Conservation (phyloP, 2,329 filamentous ascomycete species). For the Blastomyces silverae region DNA sequence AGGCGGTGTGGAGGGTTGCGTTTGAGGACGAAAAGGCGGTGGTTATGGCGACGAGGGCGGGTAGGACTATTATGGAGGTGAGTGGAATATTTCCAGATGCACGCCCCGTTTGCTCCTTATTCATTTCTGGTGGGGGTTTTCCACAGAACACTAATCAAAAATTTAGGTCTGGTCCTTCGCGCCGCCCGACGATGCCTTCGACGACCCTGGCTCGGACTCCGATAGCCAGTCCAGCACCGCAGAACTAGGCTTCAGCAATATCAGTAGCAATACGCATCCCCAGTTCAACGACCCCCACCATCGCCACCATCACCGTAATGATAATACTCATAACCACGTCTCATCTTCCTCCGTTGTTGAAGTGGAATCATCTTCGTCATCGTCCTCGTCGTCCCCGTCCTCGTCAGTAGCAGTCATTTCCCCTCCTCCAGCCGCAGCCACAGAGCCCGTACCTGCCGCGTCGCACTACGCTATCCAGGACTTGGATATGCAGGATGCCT, state of each 20-base stretch:
- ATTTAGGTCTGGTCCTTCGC: slow-evolving; percentile 88
- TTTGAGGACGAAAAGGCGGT: slow-evolving; percentile 99
- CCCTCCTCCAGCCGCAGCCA: not conserved
- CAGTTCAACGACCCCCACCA: not conserved
- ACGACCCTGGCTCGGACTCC: slow-evolving; percentile 12
- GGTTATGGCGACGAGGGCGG: slow-evolving; percentile 78
- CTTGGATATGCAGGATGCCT: slow-evolving; percentile 15
- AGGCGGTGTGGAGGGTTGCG: slow-evolving; percentile 94
- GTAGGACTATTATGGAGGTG: slow-evolving; percentile 95
- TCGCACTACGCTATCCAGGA: not conserved
- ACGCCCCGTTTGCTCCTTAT: not conserved
- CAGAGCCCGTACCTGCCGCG: not conserved
- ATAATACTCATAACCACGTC: not conserved
- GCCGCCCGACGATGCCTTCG: slow-evolving; percentile 61
- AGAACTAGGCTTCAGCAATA: slow-evolving; percentile 4
- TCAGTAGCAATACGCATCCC: not conserved
- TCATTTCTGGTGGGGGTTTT: not conserved
- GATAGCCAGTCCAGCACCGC: slow-evolving; percentile 12
- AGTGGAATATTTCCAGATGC: not conserved
- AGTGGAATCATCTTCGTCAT: not conserved
- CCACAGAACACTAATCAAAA: slow-evolving; percentile 28
- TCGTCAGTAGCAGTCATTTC: slow-evolving; percentile 6
- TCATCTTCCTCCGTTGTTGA: not conserved
- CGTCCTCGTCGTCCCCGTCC: not conserved
- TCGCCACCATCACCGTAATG: not conserved